A percentile compares a stretch with the other conserved stretches of the same genome.
Evolutionary conservation across 23 red algal genomes (phyloP).

Genomic region (Rhodosorus marinus): DNA sequence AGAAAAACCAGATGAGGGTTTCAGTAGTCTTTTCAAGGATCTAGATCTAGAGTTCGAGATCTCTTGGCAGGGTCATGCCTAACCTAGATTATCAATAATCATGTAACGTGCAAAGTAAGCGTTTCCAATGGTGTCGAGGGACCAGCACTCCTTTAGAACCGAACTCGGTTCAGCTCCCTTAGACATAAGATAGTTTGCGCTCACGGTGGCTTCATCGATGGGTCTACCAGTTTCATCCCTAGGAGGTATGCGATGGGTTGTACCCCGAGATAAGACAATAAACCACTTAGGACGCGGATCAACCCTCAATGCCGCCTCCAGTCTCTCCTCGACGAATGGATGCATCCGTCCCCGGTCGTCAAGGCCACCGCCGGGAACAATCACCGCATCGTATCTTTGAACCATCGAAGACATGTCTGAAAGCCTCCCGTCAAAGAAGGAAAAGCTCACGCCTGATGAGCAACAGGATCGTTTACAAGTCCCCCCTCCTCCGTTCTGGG

Average conservation of each 20-base stretch:
- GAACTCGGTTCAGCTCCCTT: conserved; percentile 3
- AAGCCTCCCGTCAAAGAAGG: no score
- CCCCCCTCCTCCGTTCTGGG: no score
- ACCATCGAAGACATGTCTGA: no score
- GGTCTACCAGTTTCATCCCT: conserved; percentile 21
- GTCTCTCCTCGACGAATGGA: conserved; percentile 46
- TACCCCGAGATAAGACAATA: conserved; percentile 55
- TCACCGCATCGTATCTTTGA: conserved; percentile 62
- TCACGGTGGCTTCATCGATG: conserved; percentile 44
- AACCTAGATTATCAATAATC: conserved; percentile 43
- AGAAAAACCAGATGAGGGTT: no score
- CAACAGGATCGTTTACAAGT: no score
- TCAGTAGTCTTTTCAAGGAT: no score
- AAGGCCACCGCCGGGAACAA: conserved; percentile 64
- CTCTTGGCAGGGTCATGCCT: no score
- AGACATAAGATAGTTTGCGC: conserved; percentile 45
- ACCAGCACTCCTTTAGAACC: conserved; percentile 53
- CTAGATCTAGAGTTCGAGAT: no score
- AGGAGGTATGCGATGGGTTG: conserved; percentile 47
- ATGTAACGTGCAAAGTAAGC: conserved; percentile 43
- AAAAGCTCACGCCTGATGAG: no score
- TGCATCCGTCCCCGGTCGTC: conserved; percentile 12
- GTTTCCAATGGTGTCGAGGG: conserved; percentile 88
- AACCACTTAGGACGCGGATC: conserved; percentile 23
- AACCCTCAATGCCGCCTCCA: conserved; percentile 32